Conservation (phyloP, 495 filamentous ascomycete species). For the Penicillium roqueforti region DNA sequence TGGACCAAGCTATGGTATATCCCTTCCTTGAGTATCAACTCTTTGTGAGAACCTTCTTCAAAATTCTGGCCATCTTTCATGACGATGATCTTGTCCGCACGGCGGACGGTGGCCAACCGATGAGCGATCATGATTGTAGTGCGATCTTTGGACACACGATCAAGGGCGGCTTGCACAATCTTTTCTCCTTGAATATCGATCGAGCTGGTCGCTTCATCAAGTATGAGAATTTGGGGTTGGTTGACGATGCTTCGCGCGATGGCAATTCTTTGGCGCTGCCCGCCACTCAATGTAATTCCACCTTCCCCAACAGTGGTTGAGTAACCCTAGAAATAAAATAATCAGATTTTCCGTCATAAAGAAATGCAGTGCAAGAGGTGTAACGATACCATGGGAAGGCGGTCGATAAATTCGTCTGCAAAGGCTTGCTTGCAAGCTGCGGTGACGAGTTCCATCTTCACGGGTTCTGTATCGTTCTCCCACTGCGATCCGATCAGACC, state of each 20-base stretch:
- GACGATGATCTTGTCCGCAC: conserved; percentile 52
- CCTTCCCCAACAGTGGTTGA: conserved; percentile 36
- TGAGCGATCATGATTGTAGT: conserved; percentile 54
- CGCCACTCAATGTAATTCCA: conserved; percentile 35
- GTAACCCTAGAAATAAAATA: too few relatives aligned
- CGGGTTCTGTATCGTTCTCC: conserved; percentile 47
- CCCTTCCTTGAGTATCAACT: conserved; percentile 39
- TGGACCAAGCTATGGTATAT: conserved; percentile 43
- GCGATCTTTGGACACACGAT: conserved; percentile 33
- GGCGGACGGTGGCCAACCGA: conserved; percentile 51
- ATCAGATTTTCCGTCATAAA: too few relatives aligned
- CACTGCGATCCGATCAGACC: conserved; percentile 65
- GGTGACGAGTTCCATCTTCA: conserved; percentile 39
- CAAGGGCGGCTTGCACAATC: conserved; percentile 46
- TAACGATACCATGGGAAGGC: conserved; percentile 24
- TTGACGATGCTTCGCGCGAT: conserved; percentile 77
- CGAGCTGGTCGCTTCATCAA: conserved; percentile 51
- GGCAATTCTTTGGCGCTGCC: conserved; percentile 59
- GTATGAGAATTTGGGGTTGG: conserved; percentile 73
- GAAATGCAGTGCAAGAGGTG: too few relatives aligned
- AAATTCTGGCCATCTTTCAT: conserved; percentile 41
- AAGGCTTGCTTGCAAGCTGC: conserved; percentile 64
- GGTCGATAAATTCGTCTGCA: conserved; percentile 41
- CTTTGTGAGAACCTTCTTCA: conserved; percentile 49
- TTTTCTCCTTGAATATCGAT: conserved; percentile 48